Base-by-base conservation (phyloP, 2,329 filamentous ascomycete species). In the Alternaria longipes region DNA sequence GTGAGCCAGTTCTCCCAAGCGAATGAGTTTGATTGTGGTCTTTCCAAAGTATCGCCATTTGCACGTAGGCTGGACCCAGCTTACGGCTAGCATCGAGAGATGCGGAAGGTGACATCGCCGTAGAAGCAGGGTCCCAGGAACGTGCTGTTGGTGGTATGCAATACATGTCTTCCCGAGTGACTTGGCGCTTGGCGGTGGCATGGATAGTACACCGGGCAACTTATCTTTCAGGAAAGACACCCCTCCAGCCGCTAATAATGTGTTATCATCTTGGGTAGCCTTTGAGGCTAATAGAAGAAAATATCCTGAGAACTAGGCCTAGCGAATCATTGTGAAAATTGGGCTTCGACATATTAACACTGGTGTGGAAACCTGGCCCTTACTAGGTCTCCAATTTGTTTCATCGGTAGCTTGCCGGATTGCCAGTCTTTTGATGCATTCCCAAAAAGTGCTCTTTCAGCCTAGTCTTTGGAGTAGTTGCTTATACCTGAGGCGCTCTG, bases 51-150 rank as follows among this genome's bases (percentile, higher is more conserved):
- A 34, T 34, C 30, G 4, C 20, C 8, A 5, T 14, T 49, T 16
- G 46, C 30, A 16, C 46, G 30, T 34, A 34, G 30, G 46, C 20
- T 4, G 14, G 30, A 24, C 28, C 32, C 46, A 24, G 18, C 14
- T 16, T 24, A 5, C 7, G 30, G 20, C 45, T 18, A 24, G 28
- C 20, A 14, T 49, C 32, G 32, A 58, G 32, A 38, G 44, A 30
- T 42, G 40, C 44, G 49, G 50, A 32, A 49, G 49, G 56, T 59
- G 28, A 59, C 51, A 55, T 47, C 38, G 50, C 38, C 20, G 20
- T 20, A 36, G 28, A 14, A 28, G 42, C 54, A 52, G 38, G 47
- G 55, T 45, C 6, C 20, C n/a, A 26, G 20, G 16, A 47, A 34
- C 20, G 56, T 59, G 32, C 51, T 49, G 42, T 55, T 26, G 36